phyloP scores from a whole-genome alignment of 495 filamentous ascomycete genomes.

The Talaromyces borbonicus region DNA sequence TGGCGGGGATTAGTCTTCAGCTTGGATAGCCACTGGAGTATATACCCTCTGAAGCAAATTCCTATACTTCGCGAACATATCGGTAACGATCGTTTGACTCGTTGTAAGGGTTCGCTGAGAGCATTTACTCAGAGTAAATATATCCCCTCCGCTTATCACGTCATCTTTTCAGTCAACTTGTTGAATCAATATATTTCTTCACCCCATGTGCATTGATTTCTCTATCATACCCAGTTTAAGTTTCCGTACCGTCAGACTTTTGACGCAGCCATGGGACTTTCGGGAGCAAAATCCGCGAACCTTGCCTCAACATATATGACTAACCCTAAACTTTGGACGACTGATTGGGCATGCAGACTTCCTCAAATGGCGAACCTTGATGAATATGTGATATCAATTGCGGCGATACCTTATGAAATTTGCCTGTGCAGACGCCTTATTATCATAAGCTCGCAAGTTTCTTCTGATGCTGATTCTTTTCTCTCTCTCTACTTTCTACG shows the following conservation, averaged over 20 bases:
- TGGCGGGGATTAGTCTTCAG: too few relatives aligned
- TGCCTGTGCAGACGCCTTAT: neutral
- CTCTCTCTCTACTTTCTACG: neutral
- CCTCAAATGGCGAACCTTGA: constrained; percentile 2
- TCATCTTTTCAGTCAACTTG: too few relatives aligned
- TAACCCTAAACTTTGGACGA: neutral
- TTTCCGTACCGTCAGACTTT: neutral
- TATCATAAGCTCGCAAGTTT: neutral
- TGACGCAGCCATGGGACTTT: too few relatives aligned
- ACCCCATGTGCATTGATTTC: too few relatives aligned
- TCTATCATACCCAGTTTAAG: neutral
- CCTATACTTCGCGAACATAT: too few relatives aligned
- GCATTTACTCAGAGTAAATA: too few relatives aligned
- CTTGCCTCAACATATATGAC: neutral
- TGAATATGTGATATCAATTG: constrained; percentile 5
- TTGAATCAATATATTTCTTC: too few relatives aligned
- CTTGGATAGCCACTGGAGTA: too few relatives aligned
- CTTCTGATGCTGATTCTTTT: neutral
- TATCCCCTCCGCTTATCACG: too few relatives aligned
- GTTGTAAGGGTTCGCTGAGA: too few relatives aligned
- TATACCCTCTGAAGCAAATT: too few relatives aligned
- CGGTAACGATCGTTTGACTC: too few relatives aligned
- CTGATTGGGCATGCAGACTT: neutral
- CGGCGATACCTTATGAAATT: neutral
- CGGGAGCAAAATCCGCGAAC: constrained; percentile 3